A percentile compares a stretch with the other conserved stretches of the same genome.
phyloP scores from a whole-genome alignment of 108 stramenopile genomes.

The Schizochytrium sp. region DNA sequence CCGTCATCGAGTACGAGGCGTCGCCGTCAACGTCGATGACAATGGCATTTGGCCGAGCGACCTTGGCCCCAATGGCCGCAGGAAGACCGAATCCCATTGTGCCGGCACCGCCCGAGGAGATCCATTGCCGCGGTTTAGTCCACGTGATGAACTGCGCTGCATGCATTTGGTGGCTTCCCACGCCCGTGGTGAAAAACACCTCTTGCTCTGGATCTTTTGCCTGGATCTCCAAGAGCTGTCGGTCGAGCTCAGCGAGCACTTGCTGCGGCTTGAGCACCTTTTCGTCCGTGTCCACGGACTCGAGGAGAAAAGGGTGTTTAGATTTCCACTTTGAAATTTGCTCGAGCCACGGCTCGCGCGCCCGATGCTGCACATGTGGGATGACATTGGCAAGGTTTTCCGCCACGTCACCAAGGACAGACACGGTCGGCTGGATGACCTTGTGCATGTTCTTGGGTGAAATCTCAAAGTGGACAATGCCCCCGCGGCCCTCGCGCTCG shows the following conservation, averaged over 20 bases:
- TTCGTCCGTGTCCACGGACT: conserved; percentile 26
- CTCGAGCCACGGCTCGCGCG: conserved; percentile 53
- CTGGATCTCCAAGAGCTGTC: conserved; percentile 60
- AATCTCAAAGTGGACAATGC: conserved; percentile 77
- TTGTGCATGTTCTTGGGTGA: conserved; percentile 67
- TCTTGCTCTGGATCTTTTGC: conserved; percentile 52
- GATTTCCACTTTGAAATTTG: conserved; percentile 53
- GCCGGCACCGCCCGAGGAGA: conserved; percentile 71
- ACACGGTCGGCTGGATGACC: conserved; percentile 56
- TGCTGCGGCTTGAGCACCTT: conserved; percentile 52
- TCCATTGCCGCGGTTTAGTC: conserved; percentile 80
- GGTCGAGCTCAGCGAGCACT: conserved; percentile 62
- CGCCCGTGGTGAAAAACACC: conserved; percentile 72
- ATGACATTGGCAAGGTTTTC: conserved; percentile 41
- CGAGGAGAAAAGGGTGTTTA: conserved; percentile 58
- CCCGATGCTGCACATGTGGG: background rate
- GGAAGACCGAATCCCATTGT: conserved; percentile 80
- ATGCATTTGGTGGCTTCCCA: conserved; percentile 82
- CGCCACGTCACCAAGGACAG: background rate
- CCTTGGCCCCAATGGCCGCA: conserved; percentile 74
- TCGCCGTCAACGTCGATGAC: conserved; percentile 76
- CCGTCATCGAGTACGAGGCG: conserved; percentile 83
- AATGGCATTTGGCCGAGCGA: conserved; percentile 67
- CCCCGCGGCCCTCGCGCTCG: conserved; percentile 67
- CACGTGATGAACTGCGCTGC: conserved; percentile 83